phyloP scores from a whole-genome alignment of 106 monocot species.

The Apostasia ramifera region DNA sequence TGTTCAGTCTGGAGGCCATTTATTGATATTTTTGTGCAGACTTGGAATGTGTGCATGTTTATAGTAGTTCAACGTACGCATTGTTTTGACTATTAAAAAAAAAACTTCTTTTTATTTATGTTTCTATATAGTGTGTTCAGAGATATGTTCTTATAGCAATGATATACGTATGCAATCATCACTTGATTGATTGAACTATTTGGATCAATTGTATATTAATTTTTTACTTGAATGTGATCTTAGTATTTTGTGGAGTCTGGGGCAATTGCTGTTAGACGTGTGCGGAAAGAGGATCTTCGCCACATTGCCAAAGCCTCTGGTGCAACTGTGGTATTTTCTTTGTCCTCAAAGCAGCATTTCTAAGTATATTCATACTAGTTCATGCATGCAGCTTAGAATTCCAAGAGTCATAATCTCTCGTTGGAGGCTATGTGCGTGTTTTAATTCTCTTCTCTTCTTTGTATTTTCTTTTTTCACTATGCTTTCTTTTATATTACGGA shows the following conservation, averaged over 20 bases:
- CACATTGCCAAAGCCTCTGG: constrained; percentile 99
- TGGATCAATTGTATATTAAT: not conserved
- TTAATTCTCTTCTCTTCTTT: no score
- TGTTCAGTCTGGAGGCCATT: no score
- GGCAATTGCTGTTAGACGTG: constrained; percentile 87
- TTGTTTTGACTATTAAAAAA: no score
- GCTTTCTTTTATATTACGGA: no score
- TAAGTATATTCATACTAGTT: not conserved
- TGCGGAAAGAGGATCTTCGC: constrained; percentile 88
- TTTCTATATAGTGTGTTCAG: no score
- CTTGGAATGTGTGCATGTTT: no score
- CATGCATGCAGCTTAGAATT: not conserved
- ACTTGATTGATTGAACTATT: constrained; percentile 1
- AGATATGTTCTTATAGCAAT: not conserved
- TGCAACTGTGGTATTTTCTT: constrained; percentile 73
- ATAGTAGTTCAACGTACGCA: no score
- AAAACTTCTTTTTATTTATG: no score
- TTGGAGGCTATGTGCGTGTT: no score
- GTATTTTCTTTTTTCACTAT: no score
- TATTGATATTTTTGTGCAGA: no score
- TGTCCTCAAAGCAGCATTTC: not conserved
- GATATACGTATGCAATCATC: not conserved
- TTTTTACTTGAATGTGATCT: constrained; percentile 10
- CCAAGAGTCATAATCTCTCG: no score
- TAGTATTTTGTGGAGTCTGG: constrained; percentile 99